Evolutionary conservation across 2,329 filamentous ascomycete species (phyloP), one percentile per base, ranked within the genome.

Genomic region (Talaromyces albobiverticillius): DNA sequence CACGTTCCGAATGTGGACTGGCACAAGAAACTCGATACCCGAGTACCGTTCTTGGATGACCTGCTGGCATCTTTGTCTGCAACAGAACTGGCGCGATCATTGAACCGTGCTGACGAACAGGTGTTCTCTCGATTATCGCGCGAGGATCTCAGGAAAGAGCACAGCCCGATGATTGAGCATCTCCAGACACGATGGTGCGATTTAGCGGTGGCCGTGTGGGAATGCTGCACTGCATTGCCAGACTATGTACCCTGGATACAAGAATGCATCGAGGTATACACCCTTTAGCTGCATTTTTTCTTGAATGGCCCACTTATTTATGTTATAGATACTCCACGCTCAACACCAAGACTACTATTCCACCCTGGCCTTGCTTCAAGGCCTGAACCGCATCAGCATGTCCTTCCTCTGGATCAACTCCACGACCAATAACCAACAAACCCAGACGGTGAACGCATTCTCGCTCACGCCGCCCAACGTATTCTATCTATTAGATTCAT

Each of bases 171-270:
- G 9, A 57, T 66, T 0, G 59, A 56, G 7, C 43, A 45, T n/a
- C 41, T 73, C 5, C 41, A 66, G 4, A 41, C 45, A 0, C 60
- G 64, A 42, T 74, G 71, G 71, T 61, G 66, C 32, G 45, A 51
- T 18, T 58, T 73, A 11, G 67, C 62, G 32, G 61, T 61, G 4
- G 65, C 66, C 1, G 66, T 70, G 1, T 72, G 70, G 64, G 71
- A 74, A 58, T 73, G 66, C 53, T 74, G 70, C 49, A 63, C 61
- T 2, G 70, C 68, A 10, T 55, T 72, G 32, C 70, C 70, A 7
- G 66, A 72, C 7, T 45, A 66, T 48, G 58, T 66, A 8, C 53
- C 56, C 9, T 67, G 62, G 52, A 59, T 75, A 8, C 65, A 67
- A 57, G 69, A 69, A 36, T 70, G 70, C 51, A 60, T 66, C 20